Evolutionary conservation across 2,329 filamentous ascomycete species (phyloP).

Genomic region (Meredithiella fracta): DNA sequence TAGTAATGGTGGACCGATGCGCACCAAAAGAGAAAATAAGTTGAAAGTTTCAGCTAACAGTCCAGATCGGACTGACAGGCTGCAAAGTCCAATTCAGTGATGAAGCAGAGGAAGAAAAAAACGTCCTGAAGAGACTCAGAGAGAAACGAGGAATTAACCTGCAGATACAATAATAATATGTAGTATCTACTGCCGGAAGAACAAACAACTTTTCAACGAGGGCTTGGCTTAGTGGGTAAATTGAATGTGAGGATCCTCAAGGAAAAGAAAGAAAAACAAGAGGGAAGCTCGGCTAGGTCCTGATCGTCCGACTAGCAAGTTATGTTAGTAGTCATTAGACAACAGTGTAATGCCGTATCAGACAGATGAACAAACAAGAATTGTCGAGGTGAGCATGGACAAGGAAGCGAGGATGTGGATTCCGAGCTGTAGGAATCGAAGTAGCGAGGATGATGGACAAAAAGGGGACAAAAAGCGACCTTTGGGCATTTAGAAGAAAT

Average conservation of each 20-base stretch:
- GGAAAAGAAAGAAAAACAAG: not conserved
- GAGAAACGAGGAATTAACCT: not conserved
- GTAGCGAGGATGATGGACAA: not conserved
- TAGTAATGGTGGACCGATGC: no score
- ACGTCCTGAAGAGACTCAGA: not conserved
- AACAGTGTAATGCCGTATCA: no score
- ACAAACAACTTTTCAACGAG: not conserved
- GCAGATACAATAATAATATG: no score
- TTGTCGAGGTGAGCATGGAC: not conserved
- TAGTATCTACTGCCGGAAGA: no score
- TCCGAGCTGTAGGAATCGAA: not conserved
- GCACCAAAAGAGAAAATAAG: not conserved
- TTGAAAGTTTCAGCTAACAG: not conserved
- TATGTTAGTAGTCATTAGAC: no score
- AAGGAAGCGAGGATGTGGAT: not conserved
- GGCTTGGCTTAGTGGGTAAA: constrained; percentile 1
- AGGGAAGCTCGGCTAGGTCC: not conserved
- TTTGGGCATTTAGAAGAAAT: not conserved
- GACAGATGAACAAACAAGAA: not conserved
- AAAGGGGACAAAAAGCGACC: constrained; percentile 1
- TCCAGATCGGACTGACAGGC: not conserved
- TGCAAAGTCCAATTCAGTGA: not conserved
- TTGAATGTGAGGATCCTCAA: not conserved
- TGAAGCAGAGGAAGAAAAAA: not conserved
- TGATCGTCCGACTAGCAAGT: not conserved